Evolutionary conservation across 2,329 filamentous ascomycete species (phyloP).

Genomic region (Elsinoe necatrix): DNA sequence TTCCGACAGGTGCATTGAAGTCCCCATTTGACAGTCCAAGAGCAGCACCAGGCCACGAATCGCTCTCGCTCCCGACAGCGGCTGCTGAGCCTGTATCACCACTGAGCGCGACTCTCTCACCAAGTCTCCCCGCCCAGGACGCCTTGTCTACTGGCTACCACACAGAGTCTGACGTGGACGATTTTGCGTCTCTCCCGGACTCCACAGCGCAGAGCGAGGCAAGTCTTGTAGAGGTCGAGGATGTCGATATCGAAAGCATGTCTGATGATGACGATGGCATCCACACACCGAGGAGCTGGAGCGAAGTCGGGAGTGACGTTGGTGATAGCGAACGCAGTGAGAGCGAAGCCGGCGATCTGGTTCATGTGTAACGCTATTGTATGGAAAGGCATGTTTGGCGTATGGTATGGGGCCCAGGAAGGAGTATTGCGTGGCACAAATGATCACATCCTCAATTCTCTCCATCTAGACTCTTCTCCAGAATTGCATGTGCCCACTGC

Average conservation of each 20-base stretch:
- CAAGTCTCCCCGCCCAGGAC: conserved; percentile 20
- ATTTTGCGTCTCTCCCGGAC: conserved; percentile 10
- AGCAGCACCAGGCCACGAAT: background rate
- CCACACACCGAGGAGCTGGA: conserved; percentile 31
- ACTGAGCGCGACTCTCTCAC: conserved; percentile 20
- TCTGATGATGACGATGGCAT: conserved; percentile 29
- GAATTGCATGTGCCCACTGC: conserved; percentile 32
- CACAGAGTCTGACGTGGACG: conserved; percentile 25
- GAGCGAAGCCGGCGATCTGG: conserved; percentile 10
- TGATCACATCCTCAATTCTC: background rate
- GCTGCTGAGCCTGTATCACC: background rate
- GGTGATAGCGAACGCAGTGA: conserved; percentile 26
- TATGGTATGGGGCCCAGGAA: background rate
- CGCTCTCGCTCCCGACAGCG: background rate
- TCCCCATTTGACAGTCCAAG: background rate
- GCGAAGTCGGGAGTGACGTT: conserved; percentile 30
- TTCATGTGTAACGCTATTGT: conserved; percentile 5
- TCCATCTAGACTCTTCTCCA: conserved; percentile 16
- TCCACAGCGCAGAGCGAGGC: conserved; percentile 19
- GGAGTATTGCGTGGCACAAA: background rate
- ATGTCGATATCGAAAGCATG: conserved; percentile 28
- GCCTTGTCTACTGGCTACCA: conserved; percentile 23
- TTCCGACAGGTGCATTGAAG: background rate
- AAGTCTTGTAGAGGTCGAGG: conserved; percentile 28
- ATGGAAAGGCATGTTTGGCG: background rate